Conservation (phyloP, 2,329 filamentous ascomycete genomes). For the Exophiala calicioides region DNA sequence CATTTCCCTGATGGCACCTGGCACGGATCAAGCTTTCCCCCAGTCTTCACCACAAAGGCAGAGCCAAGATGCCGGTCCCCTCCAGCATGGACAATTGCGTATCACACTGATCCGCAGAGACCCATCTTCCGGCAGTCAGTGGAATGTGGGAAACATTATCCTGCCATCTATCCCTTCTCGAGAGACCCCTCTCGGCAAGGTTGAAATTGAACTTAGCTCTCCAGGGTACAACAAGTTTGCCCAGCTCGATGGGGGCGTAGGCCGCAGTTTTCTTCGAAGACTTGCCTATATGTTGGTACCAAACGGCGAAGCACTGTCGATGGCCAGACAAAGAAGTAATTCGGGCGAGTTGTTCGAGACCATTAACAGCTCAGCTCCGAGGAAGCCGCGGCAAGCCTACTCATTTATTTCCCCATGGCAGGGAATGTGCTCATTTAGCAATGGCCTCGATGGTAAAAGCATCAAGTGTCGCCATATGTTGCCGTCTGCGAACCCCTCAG, state of each 20-base stretch:
- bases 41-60: neutral
- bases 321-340: slow-evolving; percentile 15
- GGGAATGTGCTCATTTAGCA: slow-evolving; percentile 80
- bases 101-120: slow-evolving; percentile 72
- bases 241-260: slow-evolving; percentile 21
- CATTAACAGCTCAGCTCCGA: slow-evolving; percentile 1
- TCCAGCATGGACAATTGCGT: slow-evolving; percentile 12
- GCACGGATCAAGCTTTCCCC: neutral
- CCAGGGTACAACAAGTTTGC: slow-evolving; percentile 62
- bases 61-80: too few species aligned
- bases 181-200: slow-evolving; percentile 26
- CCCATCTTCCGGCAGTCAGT: slow-evolving; percentile 67
- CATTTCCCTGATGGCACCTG: neutral
- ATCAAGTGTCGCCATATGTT: slow-evolving; percentile 75
- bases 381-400: slow-evolving; percentile 22
- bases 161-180: slow-evolving; percentile 29
- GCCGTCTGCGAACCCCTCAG: slow-evolving; percentile 36
- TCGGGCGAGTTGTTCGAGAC: slow-evolving; percentile 15
- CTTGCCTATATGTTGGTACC: slow-evolving; percentile 18
- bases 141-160: slow-evolving; percentile 71
- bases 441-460: slow-evolving; percentile 71
- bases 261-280: slow-evolving; percentile 23
- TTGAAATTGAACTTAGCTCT: slow-evolving; percentile 59
- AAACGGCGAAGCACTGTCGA: slow-evolving; percentile 5
- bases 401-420: slow-evolving; percentile 83